Conservation (phyloP, 306 rosid genomes). For the Gastrolobium villosum region DNA sequence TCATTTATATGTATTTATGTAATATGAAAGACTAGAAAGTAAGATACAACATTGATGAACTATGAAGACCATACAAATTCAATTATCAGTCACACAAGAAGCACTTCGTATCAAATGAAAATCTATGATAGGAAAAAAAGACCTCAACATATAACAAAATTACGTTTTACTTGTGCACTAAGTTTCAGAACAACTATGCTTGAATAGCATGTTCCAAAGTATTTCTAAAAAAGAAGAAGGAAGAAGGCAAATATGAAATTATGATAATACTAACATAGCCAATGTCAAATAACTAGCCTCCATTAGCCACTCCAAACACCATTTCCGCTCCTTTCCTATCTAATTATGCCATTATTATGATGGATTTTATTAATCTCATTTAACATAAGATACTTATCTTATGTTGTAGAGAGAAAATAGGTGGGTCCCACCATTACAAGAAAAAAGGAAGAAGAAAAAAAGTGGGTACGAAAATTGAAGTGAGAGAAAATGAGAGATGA, state of each 20-base stretch:
- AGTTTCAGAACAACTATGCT: not conserved
- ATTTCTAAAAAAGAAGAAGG: not conserved
- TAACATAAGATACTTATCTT: no score
- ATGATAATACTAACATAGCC: not conserved
- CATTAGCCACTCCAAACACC: not conserved
- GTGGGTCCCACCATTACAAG: no score
- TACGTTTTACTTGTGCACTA: not conserved
- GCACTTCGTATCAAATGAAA: constrained; percentile 13
- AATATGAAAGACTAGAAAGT: constrained; percentile 17
- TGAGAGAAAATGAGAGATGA: no score
- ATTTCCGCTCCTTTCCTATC: constrained; percentile 14
- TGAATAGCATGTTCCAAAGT: not conserved
- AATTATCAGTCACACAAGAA: constrained; percentile 36
- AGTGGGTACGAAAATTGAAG: no score
- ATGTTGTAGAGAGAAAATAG: no score
- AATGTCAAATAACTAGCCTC: constrained; percentile 5
- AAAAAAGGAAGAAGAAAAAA: no score
- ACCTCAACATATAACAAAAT: not conserved
- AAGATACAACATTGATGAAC: constrained; percentile 38
- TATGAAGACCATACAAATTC: constrained; percentile 24
- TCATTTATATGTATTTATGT: constrained; percentile 66
- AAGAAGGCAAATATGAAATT: constrained; percentile 12
- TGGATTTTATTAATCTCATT: no score
- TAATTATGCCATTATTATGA: constrained; percentile 4
- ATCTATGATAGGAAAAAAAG: not conserved